A percentile compares a stretch with the other conserved stretches of the same genome.
Conservation (phyloP, 2,329 filamentous ascomycete genomes). For the Fusarium sp. region DNA sequence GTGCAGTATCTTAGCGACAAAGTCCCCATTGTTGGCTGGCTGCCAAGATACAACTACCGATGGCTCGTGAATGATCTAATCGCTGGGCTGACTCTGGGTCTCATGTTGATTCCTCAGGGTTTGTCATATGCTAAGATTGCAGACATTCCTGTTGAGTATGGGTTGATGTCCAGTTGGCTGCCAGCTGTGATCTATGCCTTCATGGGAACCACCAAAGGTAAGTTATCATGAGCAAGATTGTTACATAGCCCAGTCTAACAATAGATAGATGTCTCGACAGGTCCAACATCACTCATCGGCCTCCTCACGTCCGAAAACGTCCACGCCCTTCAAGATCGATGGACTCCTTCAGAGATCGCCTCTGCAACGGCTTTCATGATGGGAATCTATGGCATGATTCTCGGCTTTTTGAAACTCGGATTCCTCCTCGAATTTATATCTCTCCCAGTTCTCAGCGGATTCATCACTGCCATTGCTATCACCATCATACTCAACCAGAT, state of each 20-base stretch:
- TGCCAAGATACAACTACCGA: constrained; percentile 70
- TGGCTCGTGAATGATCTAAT: constrained; percentile 74
- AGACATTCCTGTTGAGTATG: constrained; percentile 71
- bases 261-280: constrained; percentile 68
- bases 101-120: constrained; percentile 72
- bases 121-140: constrained; percentile 74
- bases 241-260: background rate
- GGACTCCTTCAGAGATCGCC: constrained; percentile 67
- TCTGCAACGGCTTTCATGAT: constrained; percentile 74
- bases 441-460: constrained; percentile 72
- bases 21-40: constrained; percentile 72
- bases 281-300: constrained; percentile 74
- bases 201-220: constrained; percentile 73
- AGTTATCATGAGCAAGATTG: background rate
- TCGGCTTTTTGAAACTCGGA: constrained; percentile 73
- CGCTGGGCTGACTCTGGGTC: constrained; percentile 71
- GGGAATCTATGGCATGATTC: constrained; percentile 69
- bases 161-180: constrained; percentile 71
- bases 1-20: constrained; percentile 71
- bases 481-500: constrained; percentile 76
- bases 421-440: constrained; percentile 77
- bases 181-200: constrained; percentile 69
- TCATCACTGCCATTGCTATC: constrained; percentile 75
- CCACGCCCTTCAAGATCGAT: constrained; percentile 63
- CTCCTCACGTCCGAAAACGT: constrained; percentile 74